These are phyloP conservation scores for Lepidium africanum DNA, from an alignment of 345 rosid genomes.

Conservation along the genomic window DNA sequence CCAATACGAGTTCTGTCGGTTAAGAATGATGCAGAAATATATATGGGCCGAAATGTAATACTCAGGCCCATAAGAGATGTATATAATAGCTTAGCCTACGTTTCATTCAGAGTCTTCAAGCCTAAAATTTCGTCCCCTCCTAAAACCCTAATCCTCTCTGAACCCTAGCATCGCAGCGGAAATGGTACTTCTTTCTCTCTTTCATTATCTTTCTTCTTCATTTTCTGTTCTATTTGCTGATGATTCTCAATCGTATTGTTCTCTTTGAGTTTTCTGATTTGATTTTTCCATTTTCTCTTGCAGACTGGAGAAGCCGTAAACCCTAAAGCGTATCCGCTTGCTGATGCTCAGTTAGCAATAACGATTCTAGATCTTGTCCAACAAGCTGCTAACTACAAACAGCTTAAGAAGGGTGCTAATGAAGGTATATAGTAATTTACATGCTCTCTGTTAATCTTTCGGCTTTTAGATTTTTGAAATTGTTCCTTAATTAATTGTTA, in stretches of 20 bases:
- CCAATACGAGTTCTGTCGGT: too few relatives aligned
- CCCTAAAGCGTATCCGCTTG: constrained; percentile 87
- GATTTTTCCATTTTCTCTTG: neutral
- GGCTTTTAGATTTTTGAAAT: neutral
- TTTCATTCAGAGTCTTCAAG: neutral
- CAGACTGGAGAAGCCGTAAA: constrained; percentile 72
- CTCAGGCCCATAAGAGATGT: neutral
- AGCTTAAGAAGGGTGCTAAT: constrained; percentile 96
- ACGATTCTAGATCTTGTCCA: constrained; percentile 89
- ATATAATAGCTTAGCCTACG: neutral
- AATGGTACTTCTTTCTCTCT: constrained; percentile 11
- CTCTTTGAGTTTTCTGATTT: neutral
- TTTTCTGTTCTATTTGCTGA: neutral
- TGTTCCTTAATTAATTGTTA: neutral
- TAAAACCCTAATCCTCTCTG: constrained; percentile 23
- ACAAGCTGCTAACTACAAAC: constrained; percentile 95
- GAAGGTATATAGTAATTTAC: constrained; percentile 43
- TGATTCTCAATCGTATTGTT: neutral
- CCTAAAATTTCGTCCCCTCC: constrained; percentile 1
- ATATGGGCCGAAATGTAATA: neutral
- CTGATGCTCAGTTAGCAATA: constrained; percentile 63
- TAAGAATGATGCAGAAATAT: too few relatives aligned
- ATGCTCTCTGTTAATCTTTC: neutral
- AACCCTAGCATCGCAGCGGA: neutral
- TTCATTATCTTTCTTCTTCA: neutral